Base-by-base conservation (phyloP, 257 asterid species). In the Capsicum rhomboideum region DNA sequence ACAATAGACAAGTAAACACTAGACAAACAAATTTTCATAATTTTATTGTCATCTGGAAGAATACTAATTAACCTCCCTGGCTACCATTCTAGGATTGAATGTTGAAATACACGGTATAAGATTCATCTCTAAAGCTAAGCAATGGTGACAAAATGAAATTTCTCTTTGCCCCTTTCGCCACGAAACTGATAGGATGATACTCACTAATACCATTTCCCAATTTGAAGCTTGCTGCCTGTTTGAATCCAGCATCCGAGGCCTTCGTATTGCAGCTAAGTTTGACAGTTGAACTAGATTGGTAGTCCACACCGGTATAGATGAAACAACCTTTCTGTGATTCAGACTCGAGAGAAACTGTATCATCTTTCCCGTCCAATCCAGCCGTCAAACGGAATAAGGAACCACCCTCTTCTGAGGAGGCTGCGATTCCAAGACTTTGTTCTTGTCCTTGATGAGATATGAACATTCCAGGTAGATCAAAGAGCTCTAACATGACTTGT, bases 181-280 rank as follows among this genome's bases (percentile, higher is more conserved):
- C 91, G 71, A 96, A 96, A 83, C 97, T 94, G 26, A 96, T 89
- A 0, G 98, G 97, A 90, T 94, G 91, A 86, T 96, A 96, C 83
- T 91, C 90, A 53, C 87, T 89, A 4, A 90, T 84, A 49, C 98
- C 98, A 42, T 86, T 85, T 10, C 87, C 87, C 91, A 92, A 0
- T 34, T 37, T 82, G 72, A 96, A 96, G 80, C 99, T 96, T 16
- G 91, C 89, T 8, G 86, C 94, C 59, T 84, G 21, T 4, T 87
- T 80, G 77, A 92, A 92, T 58, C 87, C 91, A 18, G 44, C 86
- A 40, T 80, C 88, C 0, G 88, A 63, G 18, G 92, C 85, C 80
- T 42, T 61, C 0, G 85, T 18, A 17, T 78, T 84, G 90, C 98
- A 93, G 52, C 91, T 61, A 16, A 96, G 95, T 59, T 86, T 87